phyloP scores from a whole-genome alignment of 2,329 filamentous ascomycete genomes.

The Cercospora sp. region DNA sequence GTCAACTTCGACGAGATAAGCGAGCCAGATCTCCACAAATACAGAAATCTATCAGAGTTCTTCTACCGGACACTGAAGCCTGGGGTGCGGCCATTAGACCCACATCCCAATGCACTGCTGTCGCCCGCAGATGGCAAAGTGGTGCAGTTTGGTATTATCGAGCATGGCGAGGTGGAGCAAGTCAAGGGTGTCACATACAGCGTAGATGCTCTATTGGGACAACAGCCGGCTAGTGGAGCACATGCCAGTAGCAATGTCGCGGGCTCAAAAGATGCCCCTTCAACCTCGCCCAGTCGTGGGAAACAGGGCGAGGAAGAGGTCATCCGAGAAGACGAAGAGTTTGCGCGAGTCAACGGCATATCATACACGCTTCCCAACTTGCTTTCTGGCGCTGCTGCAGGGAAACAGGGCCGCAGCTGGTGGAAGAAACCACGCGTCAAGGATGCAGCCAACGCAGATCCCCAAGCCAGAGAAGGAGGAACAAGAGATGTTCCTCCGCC shows the following conservation, averaged over 20 bases:
- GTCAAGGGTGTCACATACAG: constrained; percentile 99
- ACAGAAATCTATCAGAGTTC: constrained; percentile 91
- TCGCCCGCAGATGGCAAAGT: constrained; percentile 89
- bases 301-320: constrained; percentile 55
- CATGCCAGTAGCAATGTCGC: constrained; percentile 38
- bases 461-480: constrained; percentile 22
- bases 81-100: constrained; percentile 79
- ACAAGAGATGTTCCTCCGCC: constrained; percentile 38
- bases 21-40: constrained; percentile 83
- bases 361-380: constrained; percentile 88
- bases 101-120: constrained; percentile 74
- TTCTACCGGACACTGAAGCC: constrained; percentile 96
- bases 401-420: constrained; percentile 25
- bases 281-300: constrained; percentile 35
- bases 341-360: constrained; percentile 91
- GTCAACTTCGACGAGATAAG: constrained; percentile 84
- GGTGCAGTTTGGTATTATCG: constrained; percentile 87
- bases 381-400: constrained; percentile 64
- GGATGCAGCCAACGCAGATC: constrained; percentile 23
- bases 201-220: constrained; percentile 84
- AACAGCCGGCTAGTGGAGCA: constrained; percentile 51
- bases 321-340: constrained; percentile 82
- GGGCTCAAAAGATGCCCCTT: constrained; percentile 41
- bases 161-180: constrained; percentile 93
- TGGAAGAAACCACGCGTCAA: constrained; percentile 36